A percentile compares a stretch with the other conserved stretches of the same genome.
phyloP scores from a whole-genome alignment of 345 rosid species.

The Rhizophora apiculata region DNA sequence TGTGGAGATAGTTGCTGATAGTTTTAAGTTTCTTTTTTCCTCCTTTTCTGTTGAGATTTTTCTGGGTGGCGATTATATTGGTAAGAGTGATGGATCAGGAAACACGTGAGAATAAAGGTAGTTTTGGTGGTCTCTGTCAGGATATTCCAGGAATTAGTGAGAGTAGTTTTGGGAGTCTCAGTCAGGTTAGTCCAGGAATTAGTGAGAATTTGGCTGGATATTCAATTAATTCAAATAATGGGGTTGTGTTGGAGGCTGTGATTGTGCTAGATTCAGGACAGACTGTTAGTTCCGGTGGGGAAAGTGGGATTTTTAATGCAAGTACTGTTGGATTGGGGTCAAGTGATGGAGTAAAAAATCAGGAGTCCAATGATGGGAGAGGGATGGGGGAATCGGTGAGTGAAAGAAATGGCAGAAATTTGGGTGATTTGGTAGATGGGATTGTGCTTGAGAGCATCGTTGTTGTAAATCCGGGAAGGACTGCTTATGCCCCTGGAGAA shows the following conservation, averaged over 20 bases:
- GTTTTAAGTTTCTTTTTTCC: background rate
- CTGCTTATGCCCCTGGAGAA: constrained; percentile 15
- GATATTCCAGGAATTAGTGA: background rate
- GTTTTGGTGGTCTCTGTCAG: background rate
- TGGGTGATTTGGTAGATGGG: constrained; percentile 18
- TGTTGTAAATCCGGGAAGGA: constrained; percentile 21
- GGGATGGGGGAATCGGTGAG: constrained; percentile 19
- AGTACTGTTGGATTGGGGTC: background rate
- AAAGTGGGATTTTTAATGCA: background rate
- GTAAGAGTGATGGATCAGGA: constrained; percentile 38
- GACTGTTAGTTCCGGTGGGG: background rate
- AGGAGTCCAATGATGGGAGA: constrained; percentile 9
- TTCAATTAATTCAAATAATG: background rate
- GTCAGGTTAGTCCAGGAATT: background rate
- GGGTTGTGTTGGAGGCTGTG: background rate
- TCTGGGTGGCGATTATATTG: constrained; percentile 5
- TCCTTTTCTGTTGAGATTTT: constrained; percentile 3
- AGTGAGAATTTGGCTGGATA: background rate
- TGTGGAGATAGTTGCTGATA: background rate
- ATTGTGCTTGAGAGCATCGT: constrained; percentile 26
- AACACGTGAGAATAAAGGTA: background rate
- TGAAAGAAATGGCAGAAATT: constrained; percentile 20
- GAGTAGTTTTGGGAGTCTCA: background rate
- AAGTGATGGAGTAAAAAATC: background rate
- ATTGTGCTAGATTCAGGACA: constrained; percentile 7